phyloP scores from a whole-genome alignment of 2,329 filamentous ascomycete species.

The Botrytis galanthina region DNA sequence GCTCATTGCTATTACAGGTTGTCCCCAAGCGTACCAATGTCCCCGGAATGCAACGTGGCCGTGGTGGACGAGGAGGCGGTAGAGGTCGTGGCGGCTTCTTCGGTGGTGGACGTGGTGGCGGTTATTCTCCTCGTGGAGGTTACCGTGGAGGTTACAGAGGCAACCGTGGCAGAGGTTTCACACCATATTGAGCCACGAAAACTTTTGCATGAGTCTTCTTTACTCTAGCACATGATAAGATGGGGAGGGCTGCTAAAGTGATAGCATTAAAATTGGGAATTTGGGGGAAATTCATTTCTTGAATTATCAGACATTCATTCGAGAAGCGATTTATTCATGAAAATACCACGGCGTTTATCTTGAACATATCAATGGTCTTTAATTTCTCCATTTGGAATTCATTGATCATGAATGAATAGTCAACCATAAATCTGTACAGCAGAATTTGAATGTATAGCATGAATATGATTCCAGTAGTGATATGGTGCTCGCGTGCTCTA shows the following conservation, averaged over 20 bases:
- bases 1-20: constrained; percentile 50
- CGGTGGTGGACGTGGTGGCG: constrained; percentile 38
- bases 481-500: background rate
- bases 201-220: background rate
- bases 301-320: background rate
- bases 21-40: constrained; percentile 95
- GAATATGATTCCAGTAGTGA: background rate
- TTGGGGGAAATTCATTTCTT: constrained; percentile 7
- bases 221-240: constrained; percentile 10
- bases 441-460: background rate
- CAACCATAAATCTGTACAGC: background rate
- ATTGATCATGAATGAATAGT: background rate
- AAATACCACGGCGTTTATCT: constrained; percentile 15
- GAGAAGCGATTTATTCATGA: constrained; percentile 5
- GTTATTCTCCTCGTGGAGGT: constrained; percentile 50
- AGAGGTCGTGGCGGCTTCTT: constrained; percentile 48
- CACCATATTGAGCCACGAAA: constrained; percentile 54
- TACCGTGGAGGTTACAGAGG: constrained; percentile 62
- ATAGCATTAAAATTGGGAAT: background rate
- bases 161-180: constrained; percentile 54
- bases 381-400: background rate
- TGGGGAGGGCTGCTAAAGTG: background rate
- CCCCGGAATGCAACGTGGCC: constrained; percentile 85
- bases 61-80: constrained; percentile 50
- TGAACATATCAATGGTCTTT: constrained; percentile 2